Base-by-base conservation (phyloP, 768 basidiomycete genomes). In the Pulveroboletus ravenelii region DNA sequence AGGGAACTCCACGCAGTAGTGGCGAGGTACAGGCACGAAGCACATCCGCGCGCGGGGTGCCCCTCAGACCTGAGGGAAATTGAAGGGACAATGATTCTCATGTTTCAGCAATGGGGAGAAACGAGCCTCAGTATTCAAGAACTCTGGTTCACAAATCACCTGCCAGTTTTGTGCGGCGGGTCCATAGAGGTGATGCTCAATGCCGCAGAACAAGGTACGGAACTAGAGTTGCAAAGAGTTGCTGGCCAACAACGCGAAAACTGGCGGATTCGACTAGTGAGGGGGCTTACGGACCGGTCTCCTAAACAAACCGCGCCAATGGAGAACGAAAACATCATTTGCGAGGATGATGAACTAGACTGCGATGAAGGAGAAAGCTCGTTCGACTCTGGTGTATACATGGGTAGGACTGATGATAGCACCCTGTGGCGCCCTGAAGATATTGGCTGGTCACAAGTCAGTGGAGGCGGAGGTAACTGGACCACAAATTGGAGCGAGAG, bases 71-170 rank as follows among this genome's bases (percentile, higher is more conserved):
- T 74, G 8, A 58, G 67, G 12, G 75, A 76, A 15, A 83, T 91
- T 34, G 77, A 70, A 1, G 66, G 71, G 6, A 67, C 64, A 10
- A 70, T 87, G 18, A 74, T 77, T 61, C 54, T 63, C 4, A 78
- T 71, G 51, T 82, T 90, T 76, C 77, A 82, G 44, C 70, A 71
- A 36, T 76, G 72, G 54, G 68, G 78, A 6, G 76, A 82, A 51
- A 64, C 64, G 1, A 70, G 75, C 51, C 72, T 82, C 53, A 63
- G 77, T 5, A 56, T 73, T 10, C 65, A 67, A 25, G 73, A 74
- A 41, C 59, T 76, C 36, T 78, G 75, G 76, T 84, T 49, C 72
- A 77, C 60, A 70, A 78, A 64, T 3, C 50, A 66, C 30, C 45
- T 72, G n/a, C 53, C 63, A 5, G 23, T 62, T 37, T 46, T 66